Evolutionary conservation across 805 yeast genomes (phyloP), one percentile per base, ranked within the genome.

Genomic region (Jamesozyma hellenica): DNA sequence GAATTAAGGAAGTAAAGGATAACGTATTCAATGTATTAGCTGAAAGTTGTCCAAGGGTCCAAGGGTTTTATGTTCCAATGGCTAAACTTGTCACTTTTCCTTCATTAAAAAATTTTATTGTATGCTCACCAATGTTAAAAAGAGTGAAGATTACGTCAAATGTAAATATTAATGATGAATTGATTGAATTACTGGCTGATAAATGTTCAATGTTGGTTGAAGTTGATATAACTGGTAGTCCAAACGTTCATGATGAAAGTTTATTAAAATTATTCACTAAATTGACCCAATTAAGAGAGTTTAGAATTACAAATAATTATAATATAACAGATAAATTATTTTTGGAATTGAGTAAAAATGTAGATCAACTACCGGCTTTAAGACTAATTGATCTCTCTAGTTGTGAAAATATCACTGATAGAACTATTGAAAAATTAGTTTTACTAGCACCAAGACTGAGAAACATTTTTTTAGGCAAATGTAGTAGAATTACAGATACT

Each of bases 1-100:
- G 92, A 8, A 81, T 85, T 4, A 69, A 68, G 32, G 76, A 72
- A 45, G 66, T 81, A 23, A 65, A 71, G n/a, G 96, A 88, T 64
- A 76, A 71, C 33, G 76, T 87, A 4, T 75, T 86, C 42, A 49
- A 61, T 23, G 75, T 82, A 6, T 67, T 90, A 47, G 86, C 95
- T 3, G 55, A 56, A 8, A 70, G 75, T 51, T 88, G 96, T 59
- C 72, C 74, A 28, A 65, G 90, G 35, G 67, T 90, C 34, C 96
- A 90, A 63, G 96, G 96, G 1, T 66, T 88, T 34, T 88, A 87
- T 56, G 92, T 92, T 0, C 88, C 95, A 1, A 84, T 83, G 5
- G 87, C 96, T 42, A 74, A 74, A 28, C 61, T 66, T n/a, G 79
- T 90, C 3, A 68, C 82, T 5, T 83, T 82, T 45, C 64, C 55